Evolutionary conservation across 768 basidiomycete genomes (phyloP), one percentile per base, ranked within the genome.

Genomic region (Favolaschia claudopus): DNA sequence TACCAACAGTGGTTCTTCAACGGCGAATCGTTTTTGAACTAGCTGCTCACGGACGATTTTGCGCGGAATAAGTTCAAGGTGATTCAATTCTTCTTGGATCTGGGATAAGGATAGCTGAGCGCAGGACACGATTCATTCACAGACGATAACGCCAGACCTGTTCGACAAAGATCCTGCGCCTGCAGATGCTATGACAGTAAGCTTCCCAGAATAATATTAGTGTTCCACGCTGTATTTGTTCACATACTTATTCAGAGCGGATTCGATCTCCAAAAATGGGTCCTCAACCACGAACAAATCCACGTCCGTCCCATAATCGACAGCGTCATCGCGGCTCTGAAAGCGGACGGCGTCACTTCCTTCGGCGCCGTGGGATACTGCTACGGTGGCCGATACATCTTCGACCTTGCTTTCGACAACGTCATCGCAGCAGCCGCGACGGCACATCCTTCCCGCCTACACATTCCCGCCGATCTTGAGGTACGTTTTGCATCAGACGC

Each of bases 61-160:
- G 46, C 46, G 7, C 29, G 14, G 10, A 48, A 48, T 22, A n/a
- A n/a, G n/a, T n/a, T n/a, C n/a, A n/a, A n/a, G 46, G 34, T 36
- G n/a, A 10, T 10, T 36, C n/a, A n/a, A 10, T 36, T 10, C 27
- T 19, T 28, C 46, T 37, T 5, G 56, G 14, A 8, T 14, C 43
- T 3, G n/a, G n/a, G n/a, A 20, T 39, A 19, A 34, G 22, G 36
- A 22, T 48, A 7, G 29, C 36, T 2, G 10, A 3, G n/a, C 17
- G 6, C n/a, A n/a, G n/a, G n/a, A n/a, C 13, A 3, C 27, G 27
- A 20, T 31, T 48, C n/a, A 25, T 24, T 59, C 4, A 25, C 50
- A 79, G 79, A 76, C 76, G 8, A 66, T 80, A 25, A 61, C 67
- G 8, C 74, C 75, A 3, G 81, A 83, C 61, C 77, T 77, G 62